Conservation (phyloP, 441 rosid species). For the Dalechampia spathulata region DNA sequence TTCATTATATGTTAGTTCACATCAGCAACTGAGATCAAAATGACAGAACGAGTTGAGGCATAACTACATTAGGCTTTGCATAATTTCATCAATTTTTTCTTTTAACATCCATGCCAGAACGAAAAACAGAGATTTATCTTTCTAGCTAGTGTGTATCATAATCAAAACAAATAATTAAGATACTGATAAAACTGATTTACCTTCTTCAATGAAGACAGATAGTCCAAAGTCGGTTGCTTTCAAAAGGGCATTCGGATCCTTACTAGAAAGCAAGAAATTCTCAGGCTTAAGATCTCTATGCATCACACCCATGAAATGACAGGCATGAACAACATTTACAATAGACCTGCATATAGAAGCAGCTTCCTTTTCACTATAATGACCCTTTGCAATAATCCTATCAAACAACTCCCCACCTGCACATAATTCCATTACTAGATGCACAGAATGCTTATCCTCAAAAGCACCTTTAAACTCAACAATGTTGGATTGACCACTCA, state of each 20-base stretch:
- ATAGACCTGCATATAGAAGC: constrained; percentile 57
- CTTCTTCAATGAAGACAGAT: constrained; percentile 81
- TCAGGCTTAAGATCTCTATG: constrained; percentile 94
- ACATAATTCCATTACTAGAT: constrained; percentile 87
- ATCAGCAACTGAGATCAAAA: not conserved
- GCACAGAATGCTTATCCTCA: constrained; percentile 77
- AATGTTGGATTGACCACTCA: constrained; percentile 84
- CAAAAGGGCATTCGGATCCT: constrained; percentile 55
- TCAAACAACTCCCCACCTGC: constrained; percentile 93
- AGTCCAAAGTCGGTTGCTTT: constrained; percentile 86
- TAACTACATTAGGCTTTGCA: not conserved
- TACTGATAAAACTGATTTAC: constrained; percentile 18
- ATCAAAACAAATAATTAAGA: not conserved
- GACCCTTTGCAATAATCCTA: constrained; percentile 67
- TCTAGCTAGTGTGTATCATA: not conserved
- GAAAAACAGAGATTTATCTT: not conserved
- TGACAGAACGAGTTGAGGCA: not conserved
- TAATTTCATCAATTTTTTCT: not conserved
- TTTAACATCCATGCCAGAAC: not conserved
- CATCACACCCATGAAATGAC: constrained; percentile 89
- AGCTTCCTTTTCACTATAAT: constrained; percentile 78
- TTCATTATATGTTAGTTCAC: not conserved
- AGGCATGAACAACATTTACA: constrained; percentile 73
- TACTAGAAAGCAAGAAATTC: constrained; percentile 78
- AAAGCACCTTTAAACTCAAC: constrained; percentile 83